Evolutionary conservation across 176 grass and related monocot genomes (phyloP).

Genomic region (Pontederia paniculata): DNA sequence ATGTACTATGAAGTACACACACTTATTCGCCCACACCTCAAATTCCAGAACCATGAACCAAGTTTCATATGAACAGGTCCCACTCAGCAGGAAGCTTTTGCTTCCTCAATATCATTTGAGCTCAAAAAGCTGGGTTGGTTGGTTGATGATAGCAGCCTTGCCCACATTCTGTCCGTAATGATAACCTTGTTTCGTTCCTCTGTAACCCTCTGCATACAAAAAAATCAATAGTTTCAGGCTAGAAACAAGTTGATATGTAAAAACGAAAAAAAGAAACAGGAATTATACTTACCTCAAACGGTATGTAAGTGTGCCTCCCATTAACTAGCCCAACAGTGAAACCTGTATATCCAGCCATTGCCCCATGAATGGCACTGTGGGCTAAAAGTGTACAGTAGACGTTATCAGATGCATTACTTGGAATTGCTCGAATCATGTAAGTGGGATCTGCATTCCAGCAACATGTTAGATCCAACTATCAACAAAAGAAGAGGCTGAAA

Average conservation of each 20-base stretch:
- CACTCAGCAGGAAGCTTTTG: neutral
- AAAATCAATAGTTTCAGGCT: no score
- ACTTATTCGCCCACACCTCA: no score
- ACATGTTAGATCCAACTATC: neutral
- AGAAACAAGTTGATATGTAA: neutral
- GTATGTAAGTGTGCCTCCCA: constrained; percentile 19
- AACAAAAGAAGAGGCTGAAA: neutral
- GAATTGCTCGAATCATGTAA: constrained; percentile 22
- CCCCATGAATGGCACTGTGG: constrained; percentile 16
- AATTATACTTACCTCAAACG: constrained; percentile 13
- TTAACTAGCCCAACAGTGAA: constrained; percentile 21
- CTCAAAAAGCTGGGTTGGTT: constrained; percentile 13
- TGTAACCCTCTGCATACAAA: constrained; percentile 11
- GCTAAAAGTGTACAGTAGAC: constrained; percentile 17
- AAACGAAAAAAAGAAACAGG: neutral
- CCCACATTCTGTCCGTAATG: constrained; percentile 18
- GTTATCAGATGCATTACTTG: constrained; percentile 18
- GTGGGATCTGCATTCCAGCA: constrained; percentile 14
- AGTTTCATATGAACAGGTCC: neutral
- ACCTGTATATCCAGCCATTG: constrained; percentile 20
- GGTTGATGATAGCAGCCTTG: constrained; percentile 11
- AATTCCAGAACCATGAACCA: neutral
- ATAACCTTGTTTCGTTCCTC: constrained; percentile 7
- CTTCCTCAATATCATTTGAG: constrained; percentile 4
- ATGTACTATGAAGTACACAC: no score